Percentiles rank a stretch among this genome's conserved stretches.
Conservation (phyloP, 2,329 filamentous ascomycete genomes). For the Dothidotthia symphoricarpi region DNA sequence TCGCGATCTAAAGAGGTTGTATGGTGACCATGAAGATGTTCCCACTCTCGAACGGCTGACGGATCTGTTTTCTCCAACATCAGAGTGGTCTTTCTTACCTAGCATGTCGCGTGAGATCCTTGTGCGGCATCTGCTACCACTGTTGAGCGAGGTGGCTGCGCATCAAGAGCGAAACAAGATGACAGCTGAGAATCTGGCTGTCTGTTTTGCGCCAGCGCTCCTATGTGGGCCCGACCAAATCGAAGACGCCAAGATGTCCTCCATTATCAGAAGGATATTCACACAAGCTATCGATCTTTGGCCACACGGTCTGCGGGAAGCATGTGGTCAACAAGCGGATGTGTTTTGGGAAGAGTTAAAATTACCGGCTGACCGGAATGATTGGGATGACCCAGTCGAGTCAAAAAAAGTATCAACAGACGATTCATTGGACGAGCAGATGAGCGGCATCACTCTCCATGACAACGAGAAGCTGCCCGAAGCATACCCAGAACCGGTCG, state of each 20-base stretch:
- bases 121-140: constrained; percentile 52
- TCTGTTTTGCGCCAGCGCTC: constrained; percentile 55
- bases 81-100: constrained; percentile 49
- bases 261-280: constrained; percentile 51
- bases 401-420: constrained; percentile 24
- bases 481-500: constrained; percentile 12
- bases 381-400: constrained; percentile 52
- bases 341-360: constrained; percentile 44
- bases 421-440: constrained; percentile 38
- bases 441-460: constrained; percentile 44
- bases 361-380: constrained; percentile 40
- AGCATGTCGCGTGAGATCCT: constrained; percentile 49
- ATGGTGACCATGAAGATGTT: constrained; percentile 41
- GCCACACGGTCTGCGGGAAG: constrained; percentile 45
- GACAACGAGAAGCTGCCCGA: constrained; percentile 40
- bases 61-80: constrained; percentile 48
- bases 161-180: constrained; percentile 55
- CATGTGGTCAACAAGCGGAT: constrained; percentile 41
- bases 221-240: constrained; percentile 55
- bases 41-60: constrained; percentile 45
- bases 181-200: constrained; percentile 54
- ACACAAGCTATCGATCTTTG: constrained; percentile 50
- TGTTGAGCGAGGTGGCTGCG: constrained; percentile 49
- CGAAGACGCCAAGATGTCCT: constrained; percentile 55
- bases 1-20: constrained; percentile 46